These are phyloP conservation scores for Penicillium waksmanii DNA, from an alignment of 495 filamentous ascomycete genomes.

Conservation along the genomic window DNA sequence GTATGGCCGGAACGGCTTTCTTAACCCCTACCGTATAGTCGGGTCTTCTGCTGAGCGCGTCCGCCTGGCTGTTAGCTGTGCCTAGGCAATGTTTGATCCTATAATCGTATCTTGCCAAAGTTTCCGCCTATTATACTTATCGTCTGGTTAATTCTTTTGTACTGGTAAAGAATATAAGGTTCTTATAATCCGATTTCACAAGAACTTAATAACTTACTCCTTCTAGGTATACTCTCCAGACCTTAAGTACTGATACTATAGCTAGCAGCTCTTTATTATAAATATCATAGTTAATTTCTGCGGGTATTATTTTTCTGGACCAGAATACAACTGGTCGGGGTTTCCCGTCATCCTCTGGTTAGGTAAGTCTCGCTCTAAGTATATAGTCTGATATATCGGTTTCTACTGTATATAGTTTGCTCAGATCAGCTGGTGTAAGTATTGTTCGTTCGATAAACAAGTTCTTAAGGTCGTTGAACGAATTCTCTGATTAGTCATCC, in stretches of 20 bases:
- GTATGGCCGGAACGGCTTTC: conserved; percentile 11
- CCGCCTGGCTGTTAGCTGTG: conserved; percentile 16
- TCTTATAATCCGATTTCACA: conserved; percentile 25
- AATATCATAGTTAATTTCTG: conserved; percentile 38
- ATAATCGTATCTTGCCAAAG: conserved; percentile 16
- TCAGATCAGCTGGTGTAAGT: conserved; percentile 10
- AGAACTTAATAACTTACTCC: conserved; percentile 14
- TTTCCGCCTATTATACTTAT: conserved; percentile 19
- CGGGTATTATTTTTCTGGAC: conserved; percentile 27
- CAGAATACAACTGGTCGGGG: conserved; percentile 24
- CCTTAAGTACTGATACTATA: conserved; percentile 31
- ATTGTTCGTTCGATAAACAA: conserved; percentile 4
- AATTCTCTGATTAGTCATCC: conserved; percentile 4
- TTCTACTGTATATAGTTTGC: conserved; percentile 16
- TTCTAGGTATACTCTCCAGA: conserved; percentile 31
- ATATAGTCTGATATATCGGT: conserved; percentile 17
- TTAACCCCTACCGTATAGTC: conserved; percentile 18
- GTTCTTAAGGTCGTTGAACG: conserved; percentile 17
- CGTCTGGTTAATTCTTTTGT: conserved; percentile 20
- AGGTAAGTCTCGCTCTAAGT: conserved; percentile 9
- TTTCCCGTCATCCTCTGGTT: conserved; percentile 1
- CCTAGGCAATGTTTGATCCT: conserved; percentile 21
- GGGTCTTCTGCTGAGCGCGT: conserved; percentile 17
- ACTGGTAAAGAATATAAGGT: conserved; percentile 24
- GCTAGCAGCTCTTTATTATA: conserved; percentile 34